phyloP scores from a whole-genome alignment of 495 filamentous ascomycete genomes.

The Annulohypoxylon stygium region DNA sequence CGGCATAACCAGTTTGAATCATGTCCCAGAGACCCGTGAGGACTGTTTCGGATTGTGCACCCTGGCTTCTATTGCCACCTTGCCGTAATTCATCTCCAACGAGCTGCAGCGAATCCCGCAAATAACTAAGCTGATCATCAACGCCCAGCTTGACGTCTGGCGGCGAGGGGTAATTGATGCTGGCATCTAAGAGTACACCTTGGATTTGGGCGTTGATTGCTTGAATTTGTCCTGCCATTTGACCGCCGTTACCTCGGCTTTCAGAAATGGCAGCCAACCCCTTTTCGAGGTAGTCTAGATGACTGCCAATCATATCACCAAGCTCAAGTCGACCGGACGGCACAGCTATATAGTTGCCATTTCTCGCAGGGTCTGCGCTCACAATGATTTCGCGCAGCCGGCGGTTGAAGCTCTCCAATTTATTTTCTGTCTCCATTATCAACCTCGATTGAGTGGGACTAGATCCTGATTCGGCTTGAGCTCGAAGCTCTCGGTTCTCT shows the following conservation, averaged over 20 bases:
- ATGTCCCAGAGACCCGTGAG: slow-evolving; percentile 80
- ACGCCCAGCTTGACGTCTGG: slow-evolving; percentile 43
- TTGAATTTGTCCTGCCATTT: slow-evolving; percentile 50
- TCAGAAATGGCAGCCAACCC: slow-evolving; percentile 50
- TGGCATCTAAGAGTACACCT: slow-evolving; percentile 47
- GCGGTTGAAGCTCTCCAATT: slow-evolving; percentile 78
- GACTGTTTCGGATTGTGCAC: slow-evolving; percentile 69
- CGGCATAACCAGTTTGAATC: slow-evolving; percentile 72
- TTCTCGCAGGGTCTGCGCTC: slow-evolving; percentile 66
- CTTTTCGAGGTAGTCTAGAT: slow-evolving; percentile 59
- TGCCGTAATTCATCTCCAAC: slow-evolving; percentile 54
- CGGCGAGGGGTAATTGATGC: slow-evolving; percentile 47
- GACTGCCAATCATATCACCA: slow-evolving; percentile 58
- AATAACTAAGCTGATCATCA: slow-evolving; percentile 58
- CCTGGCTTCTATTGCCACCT: slow-evolving; percentile 54
- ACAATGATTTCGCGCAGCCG: slow-evolving; percentile 76
- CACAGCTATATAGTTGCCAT: slow-evolving; percentile 52
- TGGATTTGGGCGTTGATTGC: slow-evolving; percentile 52
- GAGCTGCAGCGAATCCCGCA: slow-evolving; percentile 52
- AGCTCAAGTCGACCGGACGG: slow-evolving; percentile 53
- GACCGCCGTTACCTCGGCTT: slow-evolving; percentile 45
- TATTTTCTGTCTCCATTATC: slow-evolving; percentile 73
- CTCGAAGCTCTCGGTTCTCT: slow-evolving; percentile 54
- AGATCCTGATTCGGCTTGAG: slow-evolving; percentile 55
- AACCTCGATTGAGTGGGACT: slow-evolving; percentile 51